phyloP scores from a whole-genome alignment of 768 basidiomycete genomes.

The Ramaria rubella region DNA sequence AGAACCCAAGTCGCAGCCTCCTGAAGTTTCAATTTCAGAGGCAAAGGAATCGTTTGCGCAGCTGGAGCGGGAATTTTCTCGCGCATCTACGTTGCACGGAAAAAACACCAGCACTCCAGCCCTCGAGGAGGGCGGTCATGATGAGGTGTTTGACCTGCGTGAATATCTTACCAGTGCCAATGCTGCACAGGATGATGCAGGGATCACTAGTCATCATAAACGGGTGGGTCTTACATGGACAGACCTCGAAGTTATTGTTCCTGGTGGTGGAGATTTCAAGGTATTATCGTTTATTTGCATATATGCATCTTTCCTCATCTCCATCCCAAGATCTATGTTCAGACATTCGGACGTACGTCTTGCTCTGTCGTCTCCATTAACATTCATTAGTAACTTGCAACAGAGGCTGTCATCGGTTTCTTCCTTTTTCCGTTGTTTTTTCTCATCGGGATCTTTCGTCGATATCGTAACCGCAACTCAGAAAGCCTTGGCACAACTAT shows the following conservation, averaged over 20 bases:
- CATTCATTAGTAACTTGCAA: no score
- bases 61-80: constrained; percentile 8
- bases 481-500: constrained; percentile 39
- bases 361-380: neutral
- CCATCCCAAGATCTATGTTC: constrained; percentile 42
- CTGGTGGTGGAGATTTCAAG: constrained; percentile 51
- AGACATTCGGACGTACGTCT: constrained; percentile 52
- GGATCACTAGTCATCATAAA: constrained; percentile 54
- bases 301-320: neutral
- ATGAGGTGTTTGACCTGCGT: constrained; percentile 49
- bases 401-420: constrained; percentile 49
- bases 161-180: constrained; percentile 64
- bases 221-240: constrained; percentile 75
- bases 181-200: constrained; percentile 56
- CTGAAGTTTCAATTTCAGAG: constrained; percentile 11
- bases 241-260: constrained; percentile 54
- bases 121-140: constrained; percentile 36
- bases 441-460: constrained; percentile 36
- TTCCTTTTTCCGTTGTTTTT: constrained; percentile 46
- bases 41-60: constrained; percentile 17
- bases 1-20: neutral
- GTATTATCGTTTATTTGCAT: constrained; percentile 23
- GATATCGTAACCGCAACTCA: constrained; percentile 22
- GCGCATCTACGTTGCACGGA: constrained; percentile 5
- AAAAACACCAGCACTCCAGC: constrained; percentile 20